Base-by-base conservation (phyloP, 805 yeast genomes). In the Ogataea methylovora region DNA sequence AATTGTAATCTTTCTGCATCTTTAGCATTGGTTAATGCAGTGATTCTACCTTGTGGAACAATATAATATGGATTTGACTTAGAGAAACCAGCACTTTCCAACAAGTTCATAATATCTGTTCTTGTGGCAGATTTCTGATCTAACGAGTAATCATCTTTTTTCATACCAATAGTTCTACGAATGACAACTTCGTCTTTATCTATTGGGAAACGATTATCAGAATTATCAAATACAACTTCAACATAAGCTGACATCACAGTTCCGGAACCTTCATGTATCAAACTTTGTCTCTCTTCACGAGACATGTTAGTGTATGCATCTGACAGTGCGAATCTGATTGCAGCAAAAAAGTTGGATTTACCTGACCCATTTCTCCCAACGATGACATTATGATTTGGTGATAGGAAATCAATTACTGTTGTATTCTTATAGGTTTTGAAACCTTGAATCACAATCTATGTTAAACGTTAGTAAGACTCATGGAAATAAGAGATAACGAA, bases 341-440 rank as follows among this genome's bases (percentile, higher is more conserved):
- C 97, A 12, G 95, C 87, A 56, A 90, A 92, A 60, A 90, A 83
- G 56, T 92, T 90, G 27, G 95, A 84, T 55, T 92, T 90, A 8
- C 98, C 98, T 8, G 95, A 84, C n/a, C 97, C 97, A 58, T 88
- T 88, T 33, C 95, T 64, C 2, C 97, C 97, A 22, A 88, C 86
- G 12, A 83, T 77, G 15, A 90, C 94, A 59, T 90, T 90, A 51
- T 80, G 82, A 35, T 76, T 75, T 0, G 94, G 90, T 1, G 94
- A 81, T 22, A 92, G 64, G 12, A 74, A 66, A 27, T 83, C 92
- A 10, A 88, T 73, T 4, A 76, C 70, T 0, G 95, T 84, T 27
- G 85, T 78, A 48, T 84, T 81, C 58, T 83, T 82, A 55, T 87
- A 90, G 42, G 97, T 87, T 60, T 86, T 87, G 65, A 90, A 90